These are phyloP conservation scores for Vitis cinerea DNA, from an alignment of 164 flowering plant genomes.

Conservation along the genomic window DNA sequence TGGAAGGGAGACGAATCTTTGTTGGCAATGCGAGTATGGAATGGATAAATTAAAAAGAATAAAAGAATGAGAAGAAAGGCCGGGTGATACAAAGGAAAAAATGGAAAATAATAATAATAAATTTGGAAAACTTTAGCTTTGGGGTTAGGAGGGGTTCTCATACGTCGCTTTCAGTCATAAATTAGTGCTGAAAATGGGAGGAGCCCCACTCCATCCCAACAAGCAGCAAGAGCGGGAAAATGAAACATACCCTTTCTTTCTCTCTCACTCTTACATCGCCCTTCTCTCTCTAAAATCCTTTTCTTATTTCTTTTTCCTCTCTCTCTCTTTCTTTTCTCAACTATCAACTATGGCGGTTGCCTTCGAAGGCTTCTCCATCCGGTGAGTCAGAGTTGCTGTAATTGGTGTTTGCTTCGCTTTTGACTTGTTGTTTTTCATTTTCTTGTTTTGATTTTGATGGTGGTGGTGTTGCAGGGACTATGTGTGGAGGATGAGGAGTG, in stretches of 20 bases:
- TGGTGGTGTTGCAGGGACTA: slow-evolving; percentile 39
- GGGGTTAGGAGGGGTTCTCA: slow-evolving; percentile 19
- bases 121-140: too few species aligned
- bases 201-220: background rate
- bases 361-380: slow-evolving; percentile 52
- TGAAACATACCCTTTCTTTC: slow-evolving; percentile 3
- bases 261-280: background rate
- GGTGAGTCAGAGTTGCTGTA: slow-evolving; percentile 27
- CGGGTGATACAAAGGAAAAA: too few species aligned
- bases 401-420: background rate
- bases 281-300: background rate
- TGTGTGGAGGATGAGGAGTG: slow-evolving; percentile 48
- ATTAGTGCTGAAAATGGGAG: slow-evolving; percentile 15
- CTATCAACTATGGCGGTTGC: slow-evolving; percentile 33
- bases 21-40: too few species aligned
- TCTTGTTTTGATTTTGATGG: background rate
- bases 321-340: background rate
- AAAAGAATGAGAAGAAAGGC: too few species aligned
- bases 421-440: background rate
- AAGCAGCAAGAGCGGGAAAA: slow-evolving; percentile 26
- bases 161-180: slow-evolving; percentile 51
- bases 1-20: too few species aligned
- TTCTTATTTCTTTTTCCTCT: background rate
- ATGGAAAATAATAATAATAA: too few species aligned
- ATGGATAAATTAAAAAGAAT: too few species aligned